phyloP scores from a whole-genome alignment of 2,329 filamentous ascomycete species.

The Fusarium kyushuense region DNA sequence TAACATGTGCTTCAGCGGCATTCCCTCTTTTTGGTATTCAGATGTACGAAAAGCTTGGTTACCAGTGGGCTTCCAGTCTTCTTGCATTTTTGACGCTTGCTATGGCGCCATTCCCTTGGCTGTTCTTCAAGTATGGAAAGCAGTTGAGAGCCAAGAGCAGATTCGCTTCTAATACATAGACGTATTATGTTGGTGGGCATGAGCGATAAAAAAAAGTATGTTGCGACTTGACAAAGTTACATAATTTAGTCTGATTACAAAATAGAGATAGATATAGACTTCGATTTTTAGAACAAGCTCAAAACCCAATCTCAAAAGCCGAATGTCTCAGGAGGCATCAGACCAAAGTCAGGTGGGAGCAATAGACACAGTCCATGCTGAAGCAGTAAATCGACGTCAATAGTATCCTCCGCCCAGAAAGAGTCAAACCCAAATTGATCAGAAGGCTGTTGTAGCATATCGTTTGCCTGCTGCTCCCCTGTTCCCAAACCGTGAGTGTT shows the following conservation, averaged over 20 bases:
- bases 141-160: slow-evolving; percentile 31
- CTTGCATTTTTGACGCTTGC: slow-evolving; percentile 36
- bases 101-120: slow-evolving; percentile 38
- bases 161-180: slow-evolving; percentile 21
- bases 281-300: not conserved
- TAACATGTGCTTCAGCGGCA: slow-evolving; percentile 1
- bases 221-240: fast-evolving
- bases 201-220: fast-evolving
- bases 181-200: fast-evolving
- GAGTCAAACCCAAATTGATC: slow-evolving; percentile 18
- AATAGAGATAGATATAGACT: not conserved
- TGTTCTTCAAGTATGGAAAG: slow-evolving; percentile 42
- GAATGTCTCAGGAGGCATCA: not conserved
- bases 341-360: slow-evolving; percentile 18
- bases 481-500: not conserved
- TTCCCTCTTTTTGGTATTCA: slow-evolving; percentile 32
- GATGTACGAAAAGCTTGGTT: slow-evolving; percentile 41
- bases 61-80: slow-evolving; percentile 36
- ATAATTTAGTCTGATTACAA: not conserved
- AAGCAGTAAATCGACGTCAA: slow-evolving; percentile 32
- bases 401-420: slow-evolving; percentile 22
- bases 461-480: slow-evolving; percentile 8
- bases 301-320: not conserved
- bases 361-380: slow-evolving; percentile 30
- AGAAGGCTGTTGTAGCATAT: not conserved